These are phyloP conservation scores for Stemphylium lycopersici DNA, from an alignment of 2,329 filamentous ascomycete species.

Conservation along the genomic window DNA sequence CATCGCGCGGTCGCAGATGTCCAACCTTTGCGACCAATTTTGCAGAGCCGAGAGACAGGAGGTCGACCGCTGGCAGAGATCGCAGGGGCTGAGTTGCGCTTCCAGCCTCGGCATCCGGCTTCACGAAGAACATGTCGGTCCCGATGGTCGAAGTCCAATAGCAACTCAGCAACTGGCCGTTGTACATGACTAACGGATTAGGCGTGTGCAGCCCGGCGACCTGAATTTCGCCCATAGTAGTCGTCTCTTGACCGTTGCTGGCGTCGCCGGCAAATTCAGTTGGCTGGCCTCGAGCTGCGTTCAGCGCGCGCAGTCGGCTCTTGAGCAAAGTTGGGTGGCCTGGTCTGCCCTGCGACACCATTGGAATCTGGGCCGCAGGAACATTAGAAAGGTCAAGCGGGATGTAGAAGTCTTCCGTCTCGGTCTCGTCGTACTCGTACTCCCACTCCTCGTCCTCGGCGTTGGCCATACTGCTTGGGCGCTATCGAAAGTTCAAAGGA, in stretches of 20 bases:
- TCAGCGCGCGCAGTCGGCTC: conserved; percentile 38
- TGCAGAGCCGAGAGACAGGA: conserved; percentile 73
- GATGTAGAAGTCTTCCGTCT: conserved; percentile 65
- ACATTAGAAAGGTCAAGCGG: conserved; percentile 63
- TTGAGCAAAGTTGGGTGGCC: conserved; percentile 36
- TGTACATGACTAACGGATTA: conserved; percentile 80
- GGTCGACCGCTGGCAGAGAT: conserved; percentile 65
- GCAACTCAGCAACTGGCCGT: conserved; percentile 78
- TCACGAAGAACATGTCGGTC: conserved; percentile 76
- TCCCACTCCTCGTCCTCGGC: conserved; percentile 60
- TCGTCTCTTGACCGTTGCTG: conserved; percentile 17
- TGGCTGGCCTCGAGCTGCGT: conserved; percentile 28
- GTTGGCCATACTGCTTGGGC: conserved; percentile 24
- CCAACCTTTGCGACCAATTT: conserved; percentile 73
- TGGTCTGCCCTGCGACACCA: conserved; percentile 24
- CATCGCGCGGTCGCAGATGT: conserved; percentile 54
- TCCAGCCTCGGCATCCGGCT: conserved; percentile 31
- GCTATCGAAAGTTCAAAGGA: neutral
- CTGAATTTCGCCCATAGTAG: conserved; percentile 63
- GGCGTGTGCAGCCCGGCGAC: conserved; percentile 80
- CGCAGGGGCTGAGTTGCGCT: conserved; percentile 52
- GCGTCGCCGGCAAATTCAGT: conserved; percentile 10
- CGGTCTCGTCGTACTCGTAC: conserved; percentile 63
- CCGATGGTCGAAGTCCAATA: conserved; percentile 83
- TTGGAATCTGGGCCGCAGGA: conserved; percentile 25